Conservation (phyloP, 345 rosid genomes). For the Heritiera littoralis region DNA sequence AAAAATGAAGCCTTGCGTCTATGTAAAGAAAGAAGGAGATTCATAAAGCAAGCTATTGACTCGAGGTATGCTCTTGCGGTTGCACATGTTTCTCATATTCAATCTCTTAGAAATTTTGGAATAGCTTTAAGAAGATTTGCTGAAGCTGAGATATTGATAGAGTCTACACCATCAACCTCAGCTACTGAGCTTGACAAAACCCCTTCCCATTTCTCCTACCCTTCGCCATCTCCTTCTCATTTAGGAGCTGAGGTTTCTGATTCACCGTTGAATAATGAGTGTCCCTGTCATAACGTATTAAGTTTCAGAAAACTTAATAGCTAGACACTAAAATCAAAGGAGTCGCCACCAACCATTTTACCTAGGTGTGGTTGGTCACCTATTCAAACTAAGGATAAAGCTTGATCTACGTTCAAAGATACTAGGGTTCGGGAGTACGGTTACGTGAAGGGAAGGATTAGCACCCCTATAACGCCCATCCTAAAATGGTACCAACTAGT, state of each 20-base stretch:
- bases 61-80: conserved; percentile 78
- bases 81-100: conserved; percentile 81
- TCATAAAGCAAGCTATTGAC: conserved; percentile 47
- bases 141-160: conserved; percentile 50
- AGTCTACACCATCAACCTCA: conserved; percentile 57
- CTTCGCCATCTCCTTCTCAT: conserved; percentile 67
- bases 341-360: too few species aligned
- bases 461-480: too few species aligned
- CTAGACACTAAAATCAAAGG: too few species aligned
- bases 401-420: too few species aligned
- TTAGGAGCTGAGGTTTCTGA: conserved; percentile 47
- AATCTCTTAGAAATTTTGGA: conserved; percentile 76
- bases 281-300: too few species aligned
- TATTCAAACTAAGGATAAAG: too few species aligned
- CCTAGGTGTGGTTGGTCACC: too few species aligned
- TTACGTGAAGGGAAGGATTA: too few species aligned
- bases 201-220: conserved; percentile 75
- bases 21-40: conserved; percentile 64
- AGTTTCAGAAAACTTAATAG: too few species aligned
- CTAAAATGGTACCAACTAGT: too few species aligned
- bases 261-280: conserved; percentile 60
- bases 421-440: too few species aligned
- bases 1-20: conserved; percentile 60
- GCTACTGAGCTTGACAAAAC: conserved; percentile 78
- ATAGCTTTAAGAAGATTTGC: conserved; percentile 74